These are phyloP conservation scores for Babesia ovis DNA, from an alignment of 169 alveolate species.

Conservation along the genomic window DNA sequence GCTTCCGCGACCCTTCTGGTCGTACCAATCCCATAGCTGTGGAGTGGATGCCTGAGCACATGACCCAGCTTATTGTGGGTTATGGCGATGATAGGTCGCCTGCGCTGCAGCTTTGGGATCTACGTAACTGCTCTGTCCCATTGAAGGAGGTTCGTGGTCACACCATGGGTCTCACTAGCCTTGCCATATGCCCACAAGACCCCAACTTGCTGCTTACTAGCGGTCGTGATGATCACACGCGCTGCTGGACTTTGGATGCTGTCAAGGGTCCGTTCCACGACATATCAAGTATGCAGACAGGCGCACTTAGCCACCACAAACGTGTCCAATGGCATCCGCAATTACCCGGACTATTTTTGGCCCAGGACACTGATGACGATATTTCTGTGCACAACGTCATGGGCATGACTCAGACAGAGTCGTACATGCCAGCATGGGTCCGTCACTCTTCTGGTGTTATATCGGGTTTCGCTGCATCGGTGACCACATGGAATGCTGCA, in stretches of 20 bases:
- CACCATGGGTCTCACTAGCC: slow-evolving; percentile 80
- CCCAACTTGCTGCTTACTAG: slow-evolving; percentile 78
- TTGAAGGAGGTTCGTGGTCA: slow-evolving; percentile 76
- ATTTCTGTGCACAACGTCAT: slow-evolving; percentile 39
- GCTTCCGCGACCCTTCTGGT: slow-evolving; percentile 82
- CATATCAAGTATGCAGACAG: slow-evolving; percentile 54
- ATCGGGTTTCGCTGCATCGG: slow-evolving; percentile 58
- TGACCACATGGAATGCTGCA: slow-evolving; percentile 44
- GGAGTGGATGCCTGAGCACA: slow-evolving; percentile 84
- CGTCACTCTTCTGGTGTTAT: slow-evolving; percentile 34
- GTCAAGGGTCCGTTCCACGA: slow-evolving; percentile 43
- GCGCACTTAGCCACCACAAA: slow-evolving; percentile 58
- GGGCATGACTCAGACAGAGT: slow-evolving; percentile 18
- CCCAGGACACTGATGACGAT: slow-evolving; percentile 58
- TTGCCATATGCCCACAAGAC: slow-evolving; percentile 77
- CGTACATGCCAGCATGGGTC: slow-evolving; percentile 58
- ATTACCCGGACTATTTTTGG: slow-evolving; percentile 60
- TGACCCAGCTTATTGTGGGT: slow-evolving; percentile 80
- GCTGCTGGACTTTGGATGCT: slow-evolving; percentile 76
- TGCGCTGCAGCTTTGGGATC: slow-evolving; percentile 83
- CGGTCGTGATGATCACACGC: slow-evolving; percentile 77
- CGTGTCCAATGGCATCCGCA: slow-evolving; percentile 64
- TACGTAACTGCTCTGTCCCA: slow-evolving; percentile 81
- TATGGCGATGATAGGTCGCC: slow-evolving; percentile 85
- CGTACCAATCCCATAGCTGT: slow-evolving; percentile 80